Evolutionary conservation across 192 early-diverging fungal species (phyloP).

Genomic region (Linnemannia schmuckeri): DNA sequence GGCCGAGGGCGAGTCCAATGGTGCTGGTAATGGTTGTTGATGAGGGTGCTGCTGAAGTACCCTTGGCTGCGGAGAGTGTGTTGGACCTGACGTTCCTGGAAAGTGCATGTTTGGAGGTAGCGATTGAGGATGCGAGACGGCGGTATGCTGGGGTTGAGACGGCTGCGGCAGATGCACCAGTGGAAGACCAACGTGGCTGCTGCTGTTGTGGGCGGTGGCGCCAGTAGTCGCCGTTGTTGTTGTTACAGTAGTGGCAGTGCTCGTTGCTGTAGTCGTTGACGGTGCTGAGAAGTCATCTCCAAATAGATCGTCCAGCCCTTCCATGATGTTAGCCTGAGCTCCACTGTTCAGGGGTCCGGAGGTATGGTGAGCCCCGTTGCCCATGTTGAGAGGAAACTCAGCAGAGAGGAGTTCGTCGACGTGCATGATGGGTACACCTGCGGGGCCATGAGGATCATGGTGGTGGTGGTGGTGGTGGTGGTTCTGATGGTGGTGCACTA

Average conservation of each 20-base stretch:
- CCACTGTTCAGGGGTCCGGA: constrained; percentile 21
- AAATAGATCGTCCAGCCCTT: constrained; percentile 43
- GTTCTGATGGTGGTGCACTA: constrained; percentile 5
- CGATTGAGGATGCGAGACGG: neutral
- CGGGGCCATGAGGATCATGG: constrained; percentile 20
- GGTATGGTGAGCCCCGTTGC: constrained; percentile 8
- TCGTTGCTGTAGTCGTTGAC: neutral
- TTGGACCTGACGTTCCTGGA: constrained; percentile 21
- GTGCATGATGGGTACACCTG: constrained; percentile 34
- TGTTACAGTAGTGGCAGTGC: neutral
- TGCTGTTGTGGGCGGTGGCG: constrained; percentile 1
- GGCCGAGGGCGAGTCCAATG: constrained; percentile 11
- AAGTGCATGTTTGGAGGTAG: constrained; percentile 15
- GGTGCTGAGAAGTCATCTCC: constrained; percentile 28
- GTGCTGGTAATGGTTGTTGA: neutral
- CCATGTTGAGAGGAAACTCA: constrained; percentile 37
- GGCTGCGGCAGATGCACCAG: neutral
- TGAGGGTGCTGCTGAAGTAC: constrained; percentile 7
- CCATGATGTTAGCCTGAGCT: constrained; percentile 42
- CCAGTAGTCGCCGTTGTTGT: neutral
- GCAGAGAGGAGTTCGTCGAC: constrained; percentile 42
- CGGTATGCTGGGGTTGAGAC: constrained; percentile 11
- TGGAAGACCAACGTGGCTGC: neutral
- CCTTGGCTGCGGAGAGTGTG: neutral
- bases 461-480: constrained; percentile 16